These are phyloP conservation scores for Stereum hirsutum DNA, from an alignment of 1,284 basidiomycete genomes.

Conservation along the genomic window DNA sequence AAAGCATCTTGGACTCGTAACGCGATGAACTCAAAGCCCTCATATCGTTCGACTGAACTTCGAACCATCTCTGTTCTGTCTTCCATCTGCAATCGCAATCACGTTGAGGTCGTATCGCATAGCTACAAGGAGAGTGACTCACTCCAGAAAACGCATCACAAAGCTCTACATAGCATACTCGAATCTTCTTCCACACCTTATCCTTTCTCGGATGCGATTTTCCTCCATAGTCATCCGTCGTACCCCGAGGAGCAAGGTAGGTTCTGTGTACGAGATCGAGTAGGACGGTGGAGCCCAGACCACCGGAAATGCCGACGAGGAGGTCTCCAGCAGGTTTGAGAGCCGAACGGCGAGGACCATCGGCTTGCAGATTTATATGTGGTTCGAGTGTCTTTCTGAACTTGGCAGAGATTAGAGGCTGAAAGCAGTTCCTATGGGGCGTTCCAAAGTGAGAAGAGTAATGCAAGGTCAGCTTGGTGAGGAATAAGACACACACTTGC, in stretches of 20 bases:
- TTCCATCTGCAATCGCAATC: constrained; percentile 30
- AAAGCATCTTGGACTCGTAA: constrained; percentile 67
- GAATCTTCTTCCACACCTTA: constrained; percentile 51
- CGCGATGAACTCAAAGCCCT: constrained; percentile 47
- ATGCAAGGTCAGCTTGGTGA: constrained; percentile 1
- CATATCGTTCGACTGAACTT: constrained; percentile 34
- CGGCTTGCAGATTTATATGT: constrained; percentile 43
- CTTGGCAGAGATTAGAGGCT: constrained; percentile 47
- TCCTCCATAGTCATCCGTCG: constrained; percentile 36
- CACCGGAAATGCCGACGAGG: constrained; percentile 63
- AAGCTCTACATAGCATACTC: constrained; percentile 63
- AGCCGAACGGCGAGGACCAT: constrained; percentile 37
- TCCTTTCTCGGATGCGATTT: constrained; percentile 57
- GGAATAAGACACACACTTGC: constrained; percentile 47
- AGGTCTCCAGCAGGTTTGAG: constrained; percentile 61
- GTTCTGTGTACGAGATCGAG: constrained; percentile 56
- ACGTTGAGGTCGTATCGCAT: constrained; percentile 5
- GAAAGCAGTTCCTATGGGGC: constrained; percentile 52
- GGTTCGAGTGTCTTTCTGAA: constrained; percentile 62
- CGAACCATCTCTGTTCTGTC: constrained; percentile 47
- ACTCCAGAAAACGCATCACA: constrained; percentile 54
- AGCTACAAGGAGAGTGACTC: constrained; percentile 18
- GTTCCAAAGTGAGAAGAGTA: background rate
- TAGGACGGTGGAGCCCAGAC: constrained; percentile 61
- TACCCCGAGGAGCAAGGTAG: constrained; percentile 38